Evolutionary conservation across 116 monocot species (phyloP).

Genomic region (Zostera marina): DNA sequence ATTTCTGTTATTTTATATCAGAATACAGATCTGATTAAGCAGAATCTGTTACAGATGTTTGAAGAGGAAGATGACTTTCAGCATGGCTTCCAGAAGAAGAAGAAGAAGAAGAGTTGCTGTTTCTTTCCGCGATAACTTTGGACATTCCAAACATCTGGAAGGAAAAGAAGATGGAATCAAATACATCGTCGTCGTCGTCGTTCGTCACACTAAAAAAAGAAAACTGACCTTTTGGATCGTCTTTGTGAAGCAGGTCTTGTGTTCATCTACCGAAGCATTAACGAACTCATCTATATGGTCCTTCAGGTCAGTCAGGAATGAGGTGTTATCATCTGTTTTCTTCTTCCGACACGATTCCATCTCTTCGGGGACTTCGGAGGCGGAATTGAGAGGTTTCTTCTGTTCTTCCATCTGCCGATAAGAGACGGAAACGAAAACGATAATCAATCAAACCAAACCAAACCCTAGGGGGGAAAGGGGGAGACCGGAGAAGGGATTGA

Average conservation of each 20-base stretch:
- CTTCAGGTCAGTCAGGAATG: slow-evolving; percentile 31
- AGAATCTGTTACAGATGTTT: slow-evolving; percentile 23
- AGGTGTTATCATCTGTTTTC: slow-evolving; percentile 25
- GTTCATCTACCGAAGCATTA: slow-evolving; percentile 61
- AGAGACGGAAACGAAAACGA: background rate
- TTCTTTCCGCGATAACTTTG: slow-evolving; percentile 33
- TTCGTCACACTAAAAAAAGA: background rate
- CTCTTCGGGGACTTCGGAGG: slow-evolving; percentile 2
- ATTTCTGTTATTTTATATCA: background rate
- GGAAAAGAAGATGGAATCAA: background rate
- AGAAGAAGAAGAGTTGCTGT: background rate
- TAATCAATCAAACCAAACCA: background rate
- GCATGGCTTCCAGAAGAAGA: slow-evolving; percentile 15
- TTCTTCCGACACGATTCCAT: slow-evolving; percentile 41
- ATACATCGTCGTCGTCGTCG: background rate
- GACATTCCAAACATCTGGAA: slow-evolving; percentile 64
- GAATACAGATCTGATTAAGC: background rate
- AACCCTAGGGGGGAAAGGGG: too few species aligned
- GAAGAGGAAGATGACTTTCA: slow-evolving; percentile 42
- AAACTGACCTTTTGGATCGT: slow-evolving; percentile 39
- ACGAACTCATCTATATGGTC: slow-evolving; percentile 55
- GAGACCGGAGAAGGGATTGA: too few species aligned
- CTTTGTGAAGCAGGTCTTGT: slow-evolving; percentile 53
- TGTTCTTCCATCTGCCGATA: slow-evolving; percentile 2
- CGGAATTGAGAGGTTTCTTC: slow-evolving; percentile 4